Base-by-base conservation (phyloP, 139 green algal species). In the Ostreobium quekettii region DNA sequence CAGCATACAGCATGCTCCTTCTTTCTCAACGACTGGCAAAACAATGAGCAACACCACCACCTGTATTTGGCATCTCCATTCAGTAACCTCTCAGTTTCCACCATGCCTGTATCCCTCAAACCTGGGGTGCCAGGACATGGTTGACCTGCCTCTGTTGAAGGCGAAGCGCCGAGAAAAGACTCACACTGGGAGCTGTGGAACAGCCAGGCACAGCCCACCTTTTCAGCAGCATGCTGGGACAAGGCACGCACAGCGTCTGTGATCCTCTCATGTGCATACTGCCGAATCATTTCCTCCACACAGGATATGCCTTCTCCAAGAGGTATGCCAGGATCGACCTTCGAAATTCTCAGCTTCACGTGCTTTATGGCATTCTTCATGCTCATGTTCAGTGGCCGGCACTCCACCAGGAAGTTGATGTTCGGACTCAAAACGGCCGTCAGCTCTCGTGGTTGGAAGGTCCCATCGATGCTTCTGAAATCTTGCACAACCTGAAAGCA, bases 361-460 rank as follows among this genome's bases (percentile, higher is more conserved):
- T 72, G 71, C 67, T 90, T 91, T 76, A 97, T 94, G 47, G 87
- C 87, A 56, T 96, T 96, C 78, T 86, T 87, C 91, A 98, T 97
- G 64, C 80, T 78, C 22, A 93, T 73, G 3, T 75, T 77, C 46
- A 97, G 80, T 7, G 92, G 89, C 2, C 92, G 83, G 77, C 92
- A 97, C 22, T 83, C 67, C 15, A 89, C 85, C 66, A 97, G 76
- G 74, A 97, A 96, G 63, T 82, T 72, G 33, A 97, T 87, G 57
- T 82, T 71, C n/a, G 65, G 73, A 69, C 93, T 95, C 60, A 97
- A 68, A 29, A 81, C 66, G 3, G 75, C 70, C 5, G 78, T 83
- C 30, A 97, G 74, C 76, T 97, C 90, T 37, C 89, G 84, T 0
- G 73, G 73, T 58, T 97, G 78, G 36, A 76, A 77, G 71, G 85